Conservation (phyloP, 768 basidiomycete genomes). For the Cyclocybe cylindracea region DNA sequence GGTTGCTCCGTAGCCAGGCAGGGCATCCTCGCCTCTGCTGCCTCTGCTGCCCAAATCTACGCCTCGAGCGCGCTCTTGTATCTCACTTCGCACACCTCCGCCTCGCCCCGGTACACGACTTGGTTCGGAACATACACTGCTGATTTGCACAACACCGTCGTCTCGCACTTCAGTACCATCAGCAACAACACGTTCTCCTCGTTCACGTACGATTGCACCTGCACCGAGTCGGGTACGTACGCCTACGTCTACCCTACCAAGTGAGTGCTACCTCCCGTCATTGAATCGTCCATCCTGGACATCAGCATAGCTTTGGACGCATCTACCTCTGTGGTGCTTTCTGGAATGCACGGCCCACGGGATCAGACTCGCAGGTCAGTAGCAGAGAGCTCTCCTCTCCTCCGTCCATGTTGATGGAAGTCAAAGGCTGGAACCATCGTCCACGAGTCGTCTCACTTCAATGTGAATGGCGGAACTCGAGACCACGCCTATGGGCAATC, state of each 20-base stretch:
- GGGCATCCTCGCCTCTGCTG: slow-evolving; percentile 35
- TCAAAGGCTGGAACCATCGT: slow-evolving; percentile 34
- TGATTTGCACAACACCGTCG: slow-evolving; percentile 35
- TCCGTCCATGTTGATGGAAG: background rate
- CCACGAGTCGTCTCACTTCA: slow-evolving; percentile 50
- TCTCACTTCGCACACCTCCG: slow-evolving; percentile 31
- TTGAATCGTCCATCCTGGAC: background rate
- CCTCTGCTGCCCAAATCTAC: slow-evolving; percentile 40
- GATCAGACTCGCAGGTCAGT: slow-evolving; percentile 46
- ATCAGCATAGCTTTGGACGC: slow-evolving; percentile 6
- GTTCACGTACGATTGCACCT: slow-evolving; percentile 40
- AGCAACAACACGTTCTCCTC: slow-evolving; percentile 29
- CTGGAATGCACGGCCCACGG: slow-evolving; percentile 45
- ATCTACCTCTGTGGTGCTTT: slow-evolving; percentile 52
- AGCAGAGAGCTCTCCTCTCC: background rate
- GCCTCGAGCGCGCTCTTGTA: slow-evolving; percentile 35
- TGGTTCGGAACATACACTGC: slow-evolving; percentile 51
- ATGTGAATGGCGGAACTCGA: slow-evolving; percentile 39
- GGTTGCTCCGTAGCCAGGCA: slow-evolving; percentile 41
- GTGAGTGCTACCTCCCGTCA: slow-evolving; percentile 17
- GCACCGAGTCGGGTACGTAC: slow-evolving; percentile 31
- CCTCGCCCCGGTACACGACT: slow-evolving; percentile 44
- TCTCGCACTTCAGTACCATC: slow-evolving; percentile 39
- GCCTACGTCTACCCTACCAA: slow-evolving; percentile 37
- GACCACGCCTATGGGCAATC: slow-evolving; percentile 49